Conservation (phyloP, 192 early-diverging fungal species). For the Backusella liffmaniae region DNA sequence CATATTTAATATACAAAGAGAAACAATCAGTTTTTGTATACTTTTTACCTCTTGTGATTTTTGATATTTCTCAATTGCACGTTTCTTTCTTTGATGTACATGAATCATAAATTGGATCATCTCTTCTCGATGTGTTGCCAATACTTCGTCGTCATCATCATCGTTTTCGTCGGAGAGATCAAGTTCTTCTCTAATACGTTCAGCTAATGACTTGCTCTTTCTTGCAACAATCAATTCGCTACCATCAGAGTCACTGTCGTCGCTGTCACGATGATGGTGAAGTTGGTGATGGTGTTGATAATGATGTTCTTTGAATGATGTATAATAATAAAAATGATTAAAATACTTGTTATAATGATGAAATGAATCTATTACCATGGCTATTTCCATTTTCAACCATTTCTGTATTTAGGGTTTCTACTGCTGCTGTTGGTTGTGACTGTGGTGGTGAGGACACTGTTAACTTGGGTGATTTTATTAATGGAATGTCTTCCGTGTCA, state of each 20-base stretch:
- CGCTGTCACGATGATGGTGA: not conserved
- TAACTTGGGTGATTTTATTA: slow-evolving; percentile 3
- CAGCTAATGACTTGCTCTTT: not conserved
- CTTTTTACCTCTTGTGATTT: slow-evolving; percentile 27
- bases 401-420: not conserved
- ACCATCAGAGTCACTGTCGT: slow-evolving; percentile 22
- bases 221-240: not conserved
- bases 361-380: not conserved
- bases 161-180: slow-evolving; percentile 21
- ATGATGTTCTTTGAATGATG: not conserved
- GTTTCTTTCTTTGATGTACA: slow-evolving; percentile 34
- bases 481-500: slow-evolving; percentile 25
- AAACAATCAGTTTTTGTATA: not conserved
- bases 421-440: not conserved
- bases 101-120: slow-evolving; percentile 45
- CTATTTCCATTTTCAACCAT: not conserved
- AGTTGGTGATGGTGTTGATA: too few relatives aligned
- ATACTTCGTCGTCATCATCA: slow-evolving; percentile 24
- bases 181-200: slow-evolving; percentile 3
- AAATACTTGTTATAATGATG: not conserved
- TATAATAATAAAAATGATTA: not conserved
- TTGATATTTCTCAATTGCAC: slow-evolving; percentile 40
- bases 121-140: slow-evolving; percentile 26
- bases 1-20: not conserved
- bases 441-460: not conserved